Base-by-base conservation (phyloP, 768 basidiomycete species). In the Collybiopsis luxurians region DNA sequence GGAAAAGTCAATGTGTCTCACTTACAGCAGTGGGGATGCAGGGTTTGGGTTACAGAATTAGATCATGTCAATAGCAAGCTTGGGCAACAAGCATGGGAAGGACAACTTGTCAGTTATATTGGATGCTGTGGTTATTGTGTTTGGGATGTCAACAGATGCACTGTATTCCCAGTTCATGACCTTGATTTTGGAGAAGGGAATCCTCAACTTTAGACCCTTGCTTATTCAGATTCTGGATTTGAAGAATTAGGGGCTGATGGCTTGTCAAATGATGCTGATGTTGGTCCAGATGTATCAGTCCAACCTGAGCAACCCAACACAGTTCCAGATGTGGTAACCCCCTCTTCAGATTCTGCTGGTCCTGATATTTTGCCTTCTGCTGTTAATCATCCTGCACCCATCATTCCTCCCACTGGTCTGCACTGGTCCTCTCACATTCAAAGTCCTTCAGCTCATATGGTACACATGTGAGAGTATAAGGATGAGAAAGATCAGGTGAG, bases 81-180 rank as follows among this genome's bases (percentile, higher is more conserved):
- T n/a, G 59, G 61, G 0, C 2, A 44, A 26, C 61, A n/a, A n/a
- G n/a, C n/a, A n/a, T n/a, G n/a, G n/a, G n/a, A n/a, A n/a, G n/a
- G n/a, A n/a, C n/a, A n/a, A 60, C 27, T 63, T 56, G 53, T 62
- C 10, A 56, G 59, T 24, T 62, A 62, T 39, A 57, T 62, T 58
- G 61, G 59, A 5, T 40, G 56, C 0, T 52, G 56, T 10, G 61
- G 61, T 2, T 62, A 62, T 45, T 34, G 59, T 2, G 38, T 62
- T 0, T 58, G 40, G 3, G 56, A 62, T 28, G 45, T 48, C 0
- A n/a, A 27, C n/a, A 50, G 53, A 1, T 2, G 3, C 2, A 40
- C 42, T 1, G 53, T 62, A 1, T 62, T 34, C 45, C 15, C 48
- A 21, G 59, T 62, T 2, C 55, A 52, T 6, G 45, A 62, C 26